A percentile compares a stretch with the other conserved stretches of the same genome.
These are phyloP conservation scores for Fistulinella staudtii DNA, from an alignment of 1,284 basidiomycete species.

Conservation along the genomic window DNA sequence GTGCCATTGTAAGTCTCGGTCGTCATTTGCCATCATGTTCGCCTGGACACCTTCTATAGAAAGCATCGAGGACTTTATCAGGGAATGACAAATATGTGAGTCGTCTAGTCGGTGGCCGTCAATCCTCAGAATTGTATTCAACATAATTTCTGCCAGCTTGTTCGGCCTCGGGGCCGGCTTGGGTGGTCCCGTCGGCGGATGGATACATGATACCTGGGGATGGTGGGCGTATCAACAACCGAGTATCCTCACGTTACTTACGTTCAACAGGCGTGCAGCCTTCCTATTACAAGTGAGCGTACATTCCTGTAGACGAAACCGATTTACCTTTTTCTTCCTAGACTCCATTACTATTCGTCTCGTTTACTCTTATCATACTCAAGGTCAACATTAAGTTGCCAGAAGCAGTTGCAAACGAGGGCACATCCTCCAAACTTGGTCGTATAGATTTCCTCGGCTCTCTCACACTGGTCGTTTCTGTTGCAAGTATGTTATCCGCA, in stretches of 20 bases:
- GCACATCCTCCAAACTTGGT: constrained; percentile 57
- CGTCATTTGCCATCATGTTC: background rate
- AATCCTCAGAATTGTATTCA: constrained; percentile 3
- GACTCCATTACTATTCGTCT: constrained; percentile 72
- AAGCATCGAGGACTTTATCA: constrained; percentile 86
- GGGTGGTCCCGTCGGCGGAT: constrained; percentile 89
- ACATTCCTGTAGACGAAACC: constrained; percentile 47
- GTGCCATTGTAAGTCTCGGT: constrained; percentile 68
- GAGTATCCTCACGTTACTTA: constrained; percentile 10
- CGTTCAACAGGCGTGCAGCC: constrained; percentile 27
- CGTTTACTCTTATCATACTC: constrained; percentile 61
- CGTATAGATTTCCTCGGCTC: constrained; percentile 85
- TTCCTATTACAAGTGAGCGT: constrained; percentile 48
- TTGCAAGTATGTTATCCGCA: constrained; percentile 73
- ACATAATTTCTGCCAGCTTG: constrained; percentile 43
- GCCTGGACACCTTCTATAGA: constrained; percentile 36
- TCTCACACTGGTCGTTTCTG: constrained; percentile 68
- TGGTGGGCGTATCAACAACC: constrained; percentile 52
- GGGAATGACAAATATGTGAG: constrained; percentile 82
- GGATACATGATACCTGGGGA: constrained; percentile 78
- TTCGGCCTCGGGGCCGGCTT: constrained; percentile 76
- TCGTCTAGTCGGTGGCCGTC: constrained; percentile 14
- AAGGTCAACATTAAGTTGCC: constrained; percentile 74
- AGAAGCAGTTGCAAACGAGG: constrained; percentile 55
- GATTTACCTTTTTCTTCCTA: constrained; percentile 33